phyloP scores from a whole-genome alignment of 2,329 filamentous ascomycete species.

The Aspergillus arachidicola region DNA sequence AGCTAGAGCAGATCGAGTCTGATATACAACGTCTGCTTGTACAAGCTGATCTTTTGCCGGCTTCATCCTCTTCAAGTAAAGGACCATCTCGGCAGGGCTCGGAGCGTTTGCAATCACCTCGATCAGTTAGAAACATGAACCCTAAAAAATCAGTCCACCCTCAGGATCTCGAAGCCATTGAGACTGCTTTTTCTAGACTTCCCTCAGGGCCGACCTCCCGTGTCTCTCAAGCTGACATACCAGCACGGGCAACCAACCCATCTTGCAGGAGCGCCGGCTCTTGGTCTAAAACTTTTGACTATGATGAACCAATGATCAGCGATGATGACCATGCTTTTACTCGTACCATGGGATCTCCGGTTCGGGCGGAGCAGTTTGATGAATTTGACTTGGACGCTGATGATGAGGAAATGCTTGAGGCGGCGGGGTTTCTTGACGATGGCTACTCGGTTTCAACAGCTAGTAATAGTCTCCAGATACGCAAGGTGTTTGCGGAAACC shows the following conservation, averaged over 20 bases:
- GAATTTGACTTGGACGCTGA: conserved; percentile 48
- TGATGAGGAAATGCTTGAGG: conserved; percentile 51
- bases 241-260: conserved; percentile 5
- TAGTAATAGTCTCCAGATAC: conserved; percentile 23
- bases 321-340: conserved; percentile 36
- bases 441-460: conserved; percentile 19
- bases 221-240: conserved; percentile 1
- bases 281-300: conserved; percentile 14
- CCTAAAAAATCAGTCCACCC: not conserved
- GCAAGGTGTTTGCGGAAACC: conserved; percentile 45
- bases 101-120: not conserved
- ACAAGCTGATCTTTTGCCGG: conserved; percentile 31
- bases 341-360: conserved; percentile 46
- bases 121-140: not conserved
- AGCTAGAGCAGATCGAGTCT: conserved; percentile 37
- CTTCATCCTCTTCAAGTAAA: conserved; percentile 1
- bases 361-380: conserved; percentile 28
- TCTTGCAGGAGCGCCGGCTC: conserved; percentile 8
- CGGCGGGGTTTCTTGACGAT: conserved; percentile 40
- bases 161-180: not conserved
- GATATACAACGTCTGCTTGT: conserved; percentile 38
- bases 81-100: not conserved
- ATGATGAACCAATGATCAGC: conserved; percentile 25
- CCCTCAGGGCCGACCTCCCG: conserved; percentile 10
- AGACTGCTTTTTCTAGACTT: not conserved